Conservation (phyloP, 2,329 filamentous ascomycete genomes). For the Cercospora sesami region DNA sequence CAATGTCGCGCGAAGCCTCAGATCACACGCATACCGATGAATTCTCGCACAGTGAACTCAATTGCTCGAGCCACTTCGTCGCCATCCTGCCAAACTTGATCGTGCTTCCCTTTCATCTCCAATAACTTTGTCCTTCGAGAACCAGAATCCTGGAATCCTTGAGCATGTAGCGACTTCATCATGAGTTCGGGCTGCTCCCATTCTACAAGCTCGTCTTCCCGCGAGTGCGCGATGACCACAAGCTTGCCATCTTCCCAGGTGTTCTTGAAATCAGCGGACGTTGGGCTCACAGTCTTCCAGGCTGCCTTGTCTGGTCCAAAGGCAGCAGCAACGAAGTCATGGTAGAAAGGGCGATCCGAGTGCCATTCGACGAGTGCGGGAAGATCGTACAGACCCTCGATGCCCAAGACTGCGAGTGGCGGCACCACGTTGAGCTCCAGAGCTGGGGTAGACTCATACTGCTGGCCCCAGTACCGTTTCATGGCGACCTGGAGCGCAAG, state of each 20-base stretch:
- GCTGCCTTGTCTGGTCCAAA: conserved; percentile 55
- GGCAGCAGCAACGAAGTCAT: conserved; percentile 58
- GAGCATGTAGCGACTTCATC: conserved; percentile 50
- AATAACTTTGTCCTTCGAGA: conserved; percentile 42
- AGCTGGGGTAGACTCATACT: conserved; percentile 32
- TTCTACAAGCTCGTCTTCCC: conserved; percentile 52
- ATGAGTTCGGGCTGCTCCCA: conserved; percentile 61
- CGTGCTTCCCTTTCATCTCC: conserved; percentile 60
- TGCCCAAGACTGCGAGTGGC: conserved; percentile 58
- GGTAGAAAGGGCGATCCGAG: conserved; percentile 53
- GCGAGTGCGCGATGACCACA: conserved; percentile 49
- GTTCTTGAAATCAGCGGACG: conserved; percentile 46
- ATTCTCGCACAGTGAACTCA: conserved; percentile 29
- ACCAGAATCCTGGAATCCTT: conserved; percentile 42
- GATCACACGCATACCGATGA: conserved; percentile 14
- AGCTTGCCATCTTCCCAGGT: conserved; percentile 44
- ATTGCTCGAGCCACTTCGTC: conserved; percentile 53
- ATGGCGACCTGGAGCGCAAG: conserved; percentile 63
- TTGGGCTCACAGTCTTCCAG: conserved; percentile 61
- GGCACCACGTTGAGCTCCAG: conserved; percentile 33
- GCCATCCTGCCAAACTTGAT: conserved; percentile 64
- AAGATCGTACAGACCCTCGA: conserved; percentile 69
- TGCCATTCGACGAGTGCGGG: conserved; percentile 53
- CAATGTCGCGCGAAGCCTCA: background rate
- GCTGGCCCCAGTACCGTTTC: conserved; percentile 42